Conservation (phyloP, 2,329 filamentous ascomycete genomes). For the Colletotrichum sp. region DNA sequence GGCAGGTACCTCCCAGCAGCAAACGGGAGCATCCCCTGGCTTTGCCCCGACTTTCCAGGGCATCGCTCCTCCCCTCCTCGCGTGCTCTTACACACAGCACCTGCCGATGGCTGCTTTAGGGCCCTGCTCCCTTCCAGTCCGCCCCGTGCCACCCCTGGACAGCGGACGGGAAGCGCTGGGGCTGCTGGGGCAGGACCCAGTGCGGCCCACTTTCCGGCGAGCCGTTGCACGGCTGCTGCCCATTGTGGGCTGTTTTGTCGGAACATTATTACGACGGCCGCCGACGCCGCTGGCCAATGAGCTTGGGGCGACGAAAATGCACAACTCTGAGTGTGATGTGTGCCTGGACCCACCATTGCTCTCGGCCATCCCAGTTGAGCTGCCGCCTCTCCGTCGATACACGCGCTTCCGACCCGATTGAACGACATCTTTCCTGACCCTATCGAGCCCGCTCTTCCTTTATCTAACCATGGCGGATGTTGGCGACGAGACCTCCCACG, state of each 20-base stretch:
- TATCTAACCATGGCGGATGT: constrained; percentile 76
- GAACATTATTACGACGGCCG: neutral
- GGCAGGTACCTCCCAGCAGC: neutral
- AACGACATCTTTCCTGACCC: neutral
- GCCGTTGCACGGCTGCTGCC: neutral
- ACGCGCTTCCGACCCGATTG: neutral
- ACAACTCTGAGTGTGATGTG: constrained; percentile 1
- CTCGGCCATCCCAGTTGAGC: constrained; percentile 11
- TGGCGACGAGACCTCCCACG: constrained; percentile 74
- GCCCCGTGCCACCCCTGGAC: constrained; percentile 13
- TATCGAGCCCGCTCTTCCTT: neutral
- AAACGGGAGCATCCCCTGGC: neutral
- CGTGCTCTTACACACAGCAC: neutral
- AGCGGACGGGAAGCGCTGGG: constrained; percentile 11
- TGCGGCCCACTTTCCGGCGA: constrained; percentile 14
- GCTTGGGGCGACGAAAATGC: neutral
- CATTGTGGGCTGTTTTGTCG: neutral
- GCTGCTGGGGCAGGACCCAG: constrained; percentile 14
- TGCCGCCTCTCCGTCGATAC: neutral
- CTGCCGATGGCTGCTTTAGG: constrained; percentile 9
- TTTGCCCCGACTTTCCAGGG: neutral
- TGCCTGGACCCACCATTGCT: constrained; percentile 9
- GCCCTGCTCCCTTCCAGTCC: constrained; percentile 4
- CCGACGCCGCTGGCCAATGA: neutral
- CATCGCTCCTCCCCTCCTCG: neutral